These are phyloP conservation scores for Schoenoplectus triqueter DNA, from an alignment of 202 grass and related monocot genomes.

Conservation along the genomic window DNA sequence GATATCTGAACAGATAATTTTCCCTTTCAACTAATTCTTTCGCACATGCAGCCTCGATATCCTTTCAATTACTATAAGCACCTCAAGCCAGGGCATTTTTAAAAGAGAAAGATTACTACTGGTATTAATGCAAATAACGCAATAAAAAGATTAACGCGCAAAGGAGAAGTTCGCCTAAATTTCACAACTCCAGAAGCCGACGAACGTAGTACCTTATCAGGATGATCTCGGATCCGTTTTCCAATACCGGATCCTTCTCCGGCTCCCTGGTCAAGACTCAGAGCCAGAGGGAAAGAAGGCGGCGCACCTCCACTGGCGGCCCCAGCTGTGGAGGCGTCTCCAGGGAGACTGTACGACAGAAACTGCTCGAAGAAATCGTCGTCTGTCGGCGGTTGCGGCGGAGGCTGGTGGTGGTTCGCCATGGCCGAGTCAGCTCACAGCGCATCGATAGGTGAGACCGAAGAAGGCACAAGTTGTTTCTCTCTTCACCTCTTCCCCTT, in stretches of 20 bases:
- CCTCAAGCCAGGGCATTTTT: not conserved
- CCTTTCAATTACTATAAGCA: not conserved
- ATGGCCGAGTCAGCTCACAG: conserved; percentile 30
- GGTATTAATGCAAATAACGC: conserved; percentile 23
- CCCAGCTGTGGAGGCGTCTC: conserved; percentile 36
- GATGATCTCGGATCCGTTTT: conserved; percentile 54
- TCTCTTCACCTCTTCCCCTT: conserved; percentile 22
- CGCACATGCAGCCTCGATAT: conserved; percentile 25
- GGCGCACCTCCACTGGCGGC: conserved; percentile 42
- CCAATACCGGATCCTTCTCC: conserved; percentile 60
- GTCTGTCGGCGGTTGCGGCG: conserved; percentile 55
- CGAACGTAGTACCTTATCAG: conserved; percentile 49
- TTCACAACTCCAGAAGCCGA: conserved; percentile 13
- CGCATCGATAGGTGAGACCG: conserved; percentile 33
- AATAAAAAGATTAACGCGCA: not conserved
- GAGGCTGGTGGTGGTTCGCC: conserved; percentile 42
- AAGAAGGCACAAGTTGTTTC: conserved; percentile 9
- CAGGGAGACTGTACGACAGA: conserved; percentile 56
- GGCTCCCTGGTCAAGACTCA: conserved; percentile 73
- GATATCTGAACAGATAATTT: not conserved
- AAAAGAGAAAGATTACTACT: not conserved
- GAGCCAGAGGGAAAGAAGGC: conserved; percentile 71
- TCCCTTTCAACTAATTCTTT: conserved; percentile 1
- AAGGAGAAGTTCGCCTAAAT: conserved; percentile 39
- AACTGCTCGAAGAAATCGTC: conserved; percentile 95